Percentiles rank a stretch among this genome's conserved stretches.
phyloP scores from a whole-genome alignment of 148 eudicot species.

The Rhododendron henanense region DNA sequence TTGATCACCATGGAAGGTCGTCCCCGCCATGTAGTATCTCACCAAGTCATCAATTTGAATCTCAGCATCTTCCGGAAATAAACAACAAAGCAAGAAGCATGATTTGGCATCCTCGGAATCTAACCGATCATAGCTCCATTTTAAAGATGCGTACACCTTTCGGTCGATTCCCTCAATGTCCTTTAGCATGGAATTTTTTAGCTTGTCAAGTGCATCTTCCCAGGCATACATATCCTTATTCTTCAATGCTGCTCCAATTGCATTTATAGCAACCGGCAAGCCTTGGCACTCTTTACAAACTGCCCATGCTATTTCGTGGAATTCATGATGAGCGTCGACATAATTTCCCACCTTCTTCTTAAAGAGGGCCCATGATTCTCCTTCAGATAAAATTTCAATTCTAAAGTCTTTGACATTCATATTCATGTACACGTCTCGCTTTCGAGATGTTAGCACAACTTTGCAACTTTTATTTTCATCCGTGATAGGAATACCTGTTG shows the following conservation, averaged over 20 bases:
- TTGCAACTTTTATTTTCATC: not conserved
- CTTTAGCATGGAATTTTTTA: not conserved
- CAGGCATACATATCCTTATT: not conserved
- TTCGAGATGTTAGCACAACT: constrained; percentile 4
- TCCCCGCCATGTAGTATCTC: not conserved
- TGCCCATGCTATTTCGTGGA: not conserved
- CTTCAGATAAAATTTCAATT: not conserved
- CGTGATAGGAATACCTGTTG: not conserved
- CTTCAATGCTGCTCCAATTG: constrained; percentile 7
- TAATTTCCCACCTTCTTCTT: not conserved
- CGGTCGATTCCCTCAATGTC: not conserved
- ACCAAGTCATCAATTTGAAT: not conserved
- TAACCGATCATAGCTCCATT: constrained; percentile 8
- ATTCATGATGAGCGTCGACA: not conserved
- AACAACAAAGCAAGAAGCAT: constrained; percentile 8
- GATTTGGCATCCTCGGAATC: not conserved
- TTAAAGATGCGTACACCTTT: not conserved
- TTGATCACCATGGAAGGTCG: not conserved
- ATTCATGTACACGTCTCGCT: not conserved
- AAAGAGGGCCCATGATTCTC: not conserved
- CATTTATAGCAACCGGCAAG: constrained; percentile 13
- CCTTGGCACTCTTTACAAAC: constrained; percentile 17
- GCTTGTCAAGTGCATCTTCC: not conserved
- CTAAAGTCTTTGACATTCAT: not conserved
- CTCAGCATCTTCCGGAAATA: not conserved